phyloP scores from a whole-genome alignment of 1,284 basidiomycete species.

The Chondrostereum purpureum region DNA sequence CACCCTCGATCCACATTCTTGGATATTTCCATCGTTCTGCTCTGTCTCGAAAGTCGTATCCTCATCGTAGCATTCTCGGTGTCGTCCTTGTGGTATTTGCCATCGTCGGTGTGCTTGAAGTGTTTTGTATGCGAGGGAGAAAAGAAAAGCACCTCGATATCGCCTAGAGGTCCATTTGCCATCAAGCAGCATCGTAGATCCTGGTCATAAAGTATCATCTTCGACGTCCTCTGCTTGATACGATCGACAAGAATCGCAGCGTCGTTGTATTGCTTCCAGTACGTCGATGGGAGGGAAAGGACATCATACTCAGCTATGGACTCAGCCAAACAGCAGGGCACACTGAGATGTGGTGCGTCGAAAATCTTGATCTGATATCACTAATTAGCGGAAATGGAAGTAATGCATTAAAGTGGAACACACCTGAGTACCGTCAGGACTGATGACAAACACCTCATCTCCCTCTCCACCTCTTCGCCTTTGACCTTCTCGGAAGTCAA shows the following conservation, averaged over 20 bases:
- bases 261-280: conserved; percentile 41
- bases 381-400: not conserved
- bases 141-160: conserved; percentile 38
- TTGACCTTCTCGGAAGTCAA: conserved; percentile 51
- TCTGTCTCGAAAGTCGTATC: conserved; percentile 35
- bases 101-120: not conserved
- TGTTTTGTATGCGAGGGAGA: conserved; percentile 5
- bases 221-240: conserved; percentile 40
- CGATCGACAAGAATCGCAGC: conserved; percentile 37
- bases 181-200: conserved; percentile 43
- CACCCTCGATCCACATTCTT: conserved; percentile 30
- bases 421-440: conserved; percentile 30
- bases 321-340: conserved; percentile 40
- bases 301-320: conserved; percentile 29
- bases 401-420: conserved; percentile 7
- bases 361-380: conserved; percentile 35
- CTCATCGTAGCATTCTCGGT: conserved; percentile 25
- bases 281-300: conserved; percentile 29
- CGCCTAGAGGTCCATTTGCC: conserved; percentile 45
- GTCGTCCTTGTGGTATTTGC: conserved; percentile 10
- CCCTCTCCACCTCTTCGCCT: conserved; percentile 39
- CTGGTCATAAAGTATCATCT: conserved; percentile 39
- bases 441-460: conserved; percentile 39
- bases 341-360: conserved; percentile 41
- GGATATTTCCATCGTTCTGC: conserved; percentile 35